Evolutionary conservation across 1,139 yeast species (phyloP).

Genomic region (Suhomyces bolitotheri): DNA sequence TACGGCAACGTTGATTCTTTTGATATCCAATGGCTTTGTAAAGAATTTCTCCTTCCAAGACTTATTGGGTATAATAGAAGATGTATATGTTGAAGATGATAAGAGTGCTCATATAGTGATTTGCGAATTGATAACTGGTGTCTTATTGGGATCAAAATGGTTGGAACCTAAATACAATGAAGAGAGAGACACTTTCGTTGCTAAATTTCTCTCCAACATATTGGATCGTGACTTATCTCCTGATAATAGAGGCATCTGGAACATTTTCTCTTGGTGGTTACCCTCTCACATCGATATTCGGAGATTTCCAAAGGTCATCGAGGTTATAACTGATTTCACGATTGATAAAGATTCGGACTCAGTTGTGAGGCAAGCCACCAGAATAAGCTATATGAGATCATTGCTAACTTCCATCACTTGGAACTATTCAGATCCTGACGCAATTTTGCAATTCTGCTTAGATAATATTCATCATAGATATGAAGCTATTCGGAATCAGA

Average conservation of each 20-base stretch:
- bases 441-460: conserved; percentile 48
- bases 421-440: conserved; percentile 55
- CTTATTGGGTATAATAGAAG: conserved; percentile 51
- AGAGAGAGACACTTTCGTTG: conserved; percentile 49
- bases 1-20: conserved; percentile 44
- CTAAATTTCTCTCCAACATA: conserved; percentile 45
- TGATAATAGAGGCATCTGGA: conserved; percentile 78
- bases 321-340: conserved; percentile 47
- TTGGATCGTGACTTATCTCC: conserved; percentile 68
- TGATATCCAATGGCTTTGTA: conserved; percentile 47
- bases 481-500: conserved; percentile 70
- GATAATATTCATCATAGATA: conserved; percentile 62
- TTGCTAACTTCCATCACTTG: conserved; percentile 58
- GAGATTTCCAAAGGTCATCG: conserved; percentile 57
- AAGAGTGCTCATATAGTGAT: conserved; percentile 63
- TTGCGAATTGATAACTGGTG: conserved; percentile 62
- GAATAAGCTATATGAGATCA: conserved; percentile 58
- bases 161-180: conserved; percentile 24
- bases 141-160: conserved; percentile 51
- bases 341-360: conserved; percentile 58
- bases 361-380: conserved; percentile 67
- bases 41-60: conserved; percentile 40
- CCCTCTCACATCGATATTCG: conserved; percentile 67
- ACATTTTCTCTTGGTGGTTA: conserved; percentile 71
- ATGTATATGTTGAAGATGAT: conserved; percentile 58